Evolutionary conservation across 176 grass and related monocot species (phyloP), one percentile per base, ranked within the genome.

Genomic region (Pharus latifolius): DNA sequence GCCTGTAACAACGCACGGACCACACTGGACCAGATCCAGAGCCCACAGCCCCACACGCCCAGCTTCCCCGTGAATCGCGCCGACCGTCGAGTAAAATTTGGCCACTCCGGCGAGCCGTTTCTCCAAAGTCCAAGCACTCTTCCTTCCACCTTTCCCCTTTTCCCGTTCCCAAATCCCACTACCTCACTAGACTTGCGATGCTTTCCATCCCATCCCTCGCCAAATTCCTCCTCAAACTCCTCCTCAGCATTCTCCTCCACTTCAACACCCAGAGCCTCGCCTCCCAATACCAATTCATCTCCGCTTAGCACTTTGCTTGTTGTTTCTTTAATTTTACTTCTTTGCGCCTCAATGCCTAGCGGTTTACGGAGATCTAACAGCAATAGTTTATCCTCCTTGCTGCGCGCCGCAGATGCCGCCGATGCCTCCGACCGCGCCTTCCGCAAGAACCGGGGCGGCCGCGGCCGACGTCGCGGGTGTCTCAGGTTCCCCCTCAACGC

Each of bases 381-480:
- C 80, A 96, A 85, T 69, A 65, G 77, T 52, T 85, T 80, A 45
- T 66, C 87, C 63, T 49, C 87, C 0, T 37, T 96, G 32, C 77
- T 86, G 49, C 83, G 77, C 49, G 77, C 77, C 16, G 83, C 6
- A 80, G 31, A 29, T 50, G 8, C 16, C 42, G 4, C 35, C 16
- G 16, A 29, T 46, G 62, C 41, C 3, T 7, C 23, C 63, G 61
- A 71, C 3, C 77, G 22, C 3, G 7, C 25, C 38, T 54, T 19
- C 53, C 68, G 77, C 22, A 91, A 77, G 72, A 60, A 32, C 12
- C 47, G 37, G 10, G 50, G 13, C 37, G 3, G 12, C 48, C 28
- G 69, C 18, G 78, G 43, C 51, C 26, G 26, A 20, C 31, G 35
- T 23, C 62, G 32, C 54, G 79, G 52, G 50, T 97, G 77, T 70